These are phyloP conservation scores for Pezizomycotina sp. DNA, from an alignment of 2,329 filamentous ascomycete genomes.

Conservation along the genomic window DNA sequence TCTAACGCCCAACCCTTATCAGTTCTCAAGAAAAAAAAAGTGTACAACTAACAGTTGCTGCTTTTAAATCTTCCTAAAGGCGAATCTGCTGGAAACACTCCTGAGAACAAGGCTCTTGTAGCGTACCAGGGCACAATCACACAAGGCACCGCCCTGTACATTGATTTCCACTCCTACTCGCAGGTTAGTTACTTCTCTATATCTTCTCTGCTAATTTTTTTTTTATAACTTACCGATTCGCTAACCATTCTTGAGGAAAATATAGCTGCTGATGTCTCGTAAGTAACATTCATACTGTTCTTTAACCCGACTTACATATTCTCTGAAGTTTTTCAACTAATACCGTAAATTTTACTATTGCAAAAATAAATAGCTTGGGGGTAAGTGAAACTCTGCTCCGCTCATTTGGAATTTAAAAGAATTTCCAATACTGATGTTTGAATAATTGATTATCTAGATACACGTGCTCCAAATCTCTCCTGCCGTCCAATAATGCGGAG, in stretches of 20 bases:
- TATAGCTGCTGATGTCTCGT: slow-evolving; percentile 37
- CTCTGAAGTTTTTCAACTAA: no score
- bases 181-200: no score
- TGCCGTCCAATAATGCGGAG: slow-evolving; percentile 34
- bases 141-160: slow-evolving; percentile 33
- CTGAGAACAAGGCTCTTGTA: slow-evolving; percentile 38
- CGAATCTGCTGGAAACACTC: slow-evolving; percentile 32
- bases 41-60: slow-evolving; percentile 40
- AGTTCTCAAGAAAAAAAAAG: no score
- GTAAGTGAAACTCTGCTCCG: no score
- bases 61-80: slow-evolving; percentile 35
- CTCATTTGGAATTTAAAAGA: not conserved
- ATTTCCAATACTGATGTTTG: not conserved
- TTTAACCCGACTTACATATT: no score
- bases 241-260: no score
- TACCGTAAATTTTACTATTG: no score
- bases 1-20: no score
- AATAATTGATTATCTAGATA: slow-evolving; percentile 28
- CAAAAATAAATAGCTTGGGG: no score
- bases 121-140: slow-evolving; percentile 33
- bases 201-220: no score
- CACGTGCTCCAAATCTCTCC: slow-evolving; percentile 41
- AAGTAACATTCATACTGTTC: slow-evolving; percentile 9
- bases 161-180: slow-evolving; percentile 49
- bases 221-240: no score